Conservation (phyloP, 495 filamentous ascomycete species). For the Baudoinia panamericana region DNA sequence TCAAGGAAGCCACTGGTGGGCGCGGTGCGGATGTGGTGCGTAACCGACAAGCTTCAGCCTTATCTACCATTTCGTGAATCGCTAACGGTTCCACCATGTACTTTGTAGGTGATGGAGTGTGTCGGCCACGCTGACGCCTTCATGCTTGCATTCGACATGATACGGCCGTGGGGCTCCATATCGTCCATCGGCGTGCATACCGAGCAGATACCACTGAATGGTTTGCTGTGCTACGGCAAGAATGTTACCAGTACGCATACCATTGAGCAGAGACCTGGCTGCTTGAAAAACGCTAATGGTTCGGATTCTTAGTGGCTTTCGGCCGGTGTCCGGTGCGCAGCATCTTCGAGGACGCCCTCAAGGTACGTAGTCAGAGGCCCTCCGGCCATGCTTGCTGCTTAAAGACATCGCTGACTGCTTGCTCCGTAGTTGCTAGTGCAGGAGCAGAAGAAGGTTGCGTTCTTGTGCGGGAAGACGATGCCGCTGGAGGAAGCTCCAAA, state of each 20-base stretch:
- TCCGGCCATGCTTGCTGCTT: no score
- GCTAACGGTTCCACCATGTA: no score
- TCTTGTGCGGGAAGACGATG: conserved; percentile 93
- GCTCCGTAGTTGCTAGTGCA: conserved; percentile 62
- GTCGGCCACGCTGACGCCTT: conserved; percentile 77
- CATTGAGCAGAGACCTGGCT: no score
- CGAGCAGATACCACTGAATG: conserved; percentile 67
- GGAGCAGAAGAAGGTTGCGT: conserved; percentile 58
- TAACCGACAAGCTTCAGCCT: no score
- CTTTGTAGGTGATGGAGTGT: conserved; percentile 87
- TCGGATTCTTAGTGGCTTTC: no score
- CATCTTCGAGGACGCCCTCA: conserved; percentile 65
- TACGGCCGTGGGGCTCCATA: conserved; percentile 79
- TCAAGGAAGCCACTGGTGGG: conserved; percentile 66
- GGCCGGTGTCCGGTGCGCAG: conserved; percentile 84
- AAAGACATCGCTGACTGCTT: no score
- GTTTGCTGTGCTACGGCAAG: conserved; percentile 74
- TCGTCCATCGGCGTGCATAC: conserved; percentile 78
- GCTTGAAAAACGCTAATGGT: no score
- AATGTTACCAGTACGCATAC: conserved; percentile 69
- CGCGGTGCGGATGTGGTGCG: conserved; percentile 81
- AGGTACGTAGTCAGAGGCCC: no score
- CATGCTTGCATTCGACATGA: conserved; percentile 67
- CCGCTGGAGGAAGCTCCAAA: conserved; percentile 69
- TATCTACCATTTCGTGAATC: no score